phyloP scores from a whole-genome alignment of 1,139 yeast genomes.

The Lodderomyces theae region DNA sequence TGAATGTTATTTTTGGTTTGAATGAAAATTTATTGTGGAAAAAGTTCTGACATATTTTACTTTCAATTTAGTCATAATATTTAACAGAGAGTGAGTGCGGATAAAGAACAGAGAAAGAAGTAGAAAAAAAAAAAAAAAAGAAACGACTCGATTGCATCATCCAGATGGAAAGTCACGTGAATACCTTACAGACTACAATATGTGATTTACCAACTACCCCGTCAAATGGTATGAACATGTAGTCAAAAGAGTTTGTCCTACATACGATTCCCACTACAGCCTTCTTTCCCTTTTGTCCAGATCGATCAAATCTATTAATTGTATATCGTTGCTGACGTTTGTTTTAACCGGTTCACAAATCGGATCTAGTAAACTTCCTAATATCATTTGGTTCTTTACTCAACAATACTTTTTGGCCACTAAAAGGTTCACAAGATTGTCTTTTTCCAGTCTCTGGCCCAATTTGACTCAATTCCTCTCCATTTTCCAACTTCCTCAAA shows the following conservation, averaged over 20 bases:
- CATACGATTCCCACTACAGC: background rate
- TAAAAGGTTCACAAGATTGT: conserved; percentile 71
- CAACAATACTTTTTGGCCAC: conserved; percentile 66
- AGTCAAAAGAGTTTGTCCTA: too few species aligned
- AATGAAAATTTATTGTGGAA: background rate
- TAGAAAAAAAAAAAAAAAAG: too few species aligned
- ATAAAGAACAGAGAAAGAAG: background rate
- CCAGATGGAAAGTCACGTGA: background rate
- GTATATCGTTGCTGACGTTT: background rate
- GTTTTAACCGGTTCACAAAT: conserved; percentile 20
- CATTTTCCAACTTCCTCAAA: conserved; percentile 63
- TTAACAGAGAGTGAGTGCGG: background rate
- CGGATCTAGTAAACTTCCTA: conserved; percentile 45
- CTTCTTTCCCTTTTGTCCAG: background rate
- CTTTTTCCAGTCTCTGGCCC: conserved; percentile 71
- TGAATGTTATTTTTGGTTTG: background rate
- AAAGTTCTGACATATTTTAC: background rate
- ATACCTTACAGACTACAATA: too few species aligned
- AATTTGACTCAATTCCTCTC: conserved; percentile 52
- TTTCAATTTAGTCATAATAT: too few species aligned
- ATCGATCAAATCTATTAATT: background rate
- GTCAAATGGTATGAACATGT: too few species aligned
- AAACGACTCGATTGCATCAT: conserved; percentile 4
- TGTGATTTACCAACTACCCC: too few species aligned
- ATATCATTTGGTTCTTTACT: conserved; percentile 66